A percentile compares a stretch with the other conserved stretches of the same genome.
These are phyloP conservation scores for Zasmidium citrigriseum DNA, from an alignment of 2,329 filamentous ascomycete species.

Conservation along the genomic window DNA sequence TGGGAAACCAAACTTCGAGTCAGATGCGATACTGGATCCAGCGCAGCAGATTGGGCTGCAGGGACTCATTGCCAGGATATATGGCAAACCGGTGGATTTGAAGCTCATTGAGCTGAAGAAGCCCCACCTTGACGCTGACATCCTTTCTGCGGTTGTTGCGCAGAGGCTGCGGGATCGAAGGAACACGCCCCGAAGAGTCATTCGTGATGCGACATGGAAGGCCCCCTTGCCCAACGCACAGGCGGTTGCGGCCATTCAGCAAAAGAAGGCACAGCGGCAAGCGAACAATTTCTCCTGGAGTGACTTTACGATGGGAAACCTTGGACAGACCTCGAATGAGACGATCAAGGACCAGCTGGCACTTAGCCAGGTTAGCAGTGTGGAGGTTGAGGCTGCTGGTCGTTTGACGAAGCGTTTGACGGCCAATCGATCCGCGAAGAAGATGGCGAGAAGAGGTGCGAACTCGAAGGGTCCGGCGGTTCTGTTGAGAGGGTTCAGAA, in stretches of 20 bases:
- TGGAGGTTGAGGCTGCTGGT: slow-evolving; percentile 33
- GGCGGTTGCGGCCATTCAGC: slow-evolving; percentile 25
- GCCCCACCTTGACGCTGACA: slow-evolving; percentile 34
- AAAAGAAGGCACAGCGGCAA: slow-evolving; percentile 24
- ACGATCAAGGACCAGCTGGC: slow-evolving; percentile 27
- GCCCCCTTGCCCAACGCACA: slow-evolving; percentile 30
- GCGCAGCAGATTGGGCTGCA: slow-evolving; percentile 16
- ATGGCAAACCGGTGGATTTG: slow-evolving; percentile 34
- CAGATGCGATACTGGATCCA: slow-evolving; percentile 17
- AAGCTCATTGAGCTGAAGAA: slow-evolving; percentile 29
- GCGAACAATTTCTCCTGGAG: slow-evolving; percentile 20
- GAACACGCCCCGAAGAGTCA: slow-evolving; percentile 30
- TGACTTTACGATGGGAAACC: slow-evolving; percentile 24
- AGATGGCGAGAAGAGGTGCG: slow-evolving; percentile 32
- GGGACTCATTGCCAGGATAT: slow-evolving; percentile 23
- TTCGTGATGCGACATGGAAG: slow-evolving; percentile 35
- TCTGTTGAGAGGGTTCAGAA: slow-evolving; percentile 31
- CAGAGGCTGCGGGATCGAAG: slow-evolving; percentile 31
- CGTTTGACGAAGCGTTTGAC: slow-evolving; percentile 37
- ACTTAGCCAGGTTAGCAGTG: slow-evolving; percentile 31
- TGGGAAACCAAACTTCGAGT: not conserved
- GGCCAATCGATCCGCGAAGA: slow-evolving; percentile 32
- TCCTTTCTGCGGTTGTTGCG: slow-evolving; percentile 31
- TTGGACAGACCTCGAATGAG: slow-evolving; percentile 20
- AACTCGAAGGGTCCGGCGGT: slow-evolving; percentile 30